Conservation (phyloP, 345 rosid species). For the Moricandia arvensis region DNA sequence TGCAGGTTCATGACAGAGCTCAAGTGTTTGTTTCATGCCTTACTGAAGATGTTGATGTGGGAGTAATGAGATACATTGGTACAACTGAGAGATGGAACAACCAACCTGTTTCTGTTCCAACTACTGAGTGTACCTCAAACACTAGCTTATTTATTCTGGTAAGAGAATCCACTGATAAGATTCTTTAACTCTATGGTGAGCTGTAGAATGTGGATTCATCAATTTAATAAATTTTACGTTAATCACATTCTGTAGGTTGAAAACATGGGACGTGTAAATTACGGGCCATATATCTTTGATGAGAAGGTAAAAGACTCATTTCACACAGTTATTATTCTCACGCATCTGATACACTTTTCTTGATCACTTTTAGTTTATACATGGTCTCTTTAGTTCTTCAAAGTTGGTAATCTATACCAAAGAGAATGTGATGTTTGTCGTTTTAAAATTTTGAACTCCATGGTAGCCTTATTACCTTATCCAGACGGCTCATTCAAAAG, state of each 20-base stretch:
- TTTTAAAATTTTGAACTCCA: not conserved
- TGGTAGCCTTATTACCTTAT: not conserved
- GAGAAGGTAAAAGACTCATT: conserved; percentile 57
- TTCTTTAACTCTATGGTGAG: not conserved
- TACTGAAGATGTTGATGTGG: conserved; percentile 36
- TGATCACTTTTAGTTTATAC: not conserved
- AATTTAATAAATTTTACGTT: not conserved
- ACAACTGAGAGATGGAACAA: conserved; percentile 76
- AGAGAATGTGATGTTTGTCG: not conserved
- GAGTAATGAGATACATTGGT: conserved; percentile 53
- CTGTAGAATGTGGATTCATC: not conserved
- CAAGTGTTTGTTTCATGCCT: conserved; percentile 70
- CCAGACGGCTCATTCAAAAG: not conserved
- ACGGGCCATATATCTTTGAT: conserved; percentile 76
- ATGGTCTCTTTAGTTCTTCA: not conserved
- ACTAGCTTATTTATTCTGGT: conserved; percentile 73
- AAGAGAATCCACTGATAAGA: conserved; percentile 3
- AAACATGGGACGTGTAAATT: conserved; percentile 90
- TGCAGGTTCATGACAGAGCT: conserved; percentile 92
- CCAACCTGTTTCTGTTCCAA: conserved; percentile 57
- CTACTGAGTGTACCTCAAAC: conserved; percentile 50
- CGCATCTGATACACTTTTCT: not conserved
- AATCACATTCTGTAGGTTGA: conserved; percentile 64
- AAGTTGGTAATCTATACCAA: not conserved
- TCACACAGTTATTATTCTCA: not conserved